Percentiles rank a stretch among this genome's conserved stretches.
Conservation (phyloP, 306 rosid genomes). For the Arachis hypogaea region DNA sequence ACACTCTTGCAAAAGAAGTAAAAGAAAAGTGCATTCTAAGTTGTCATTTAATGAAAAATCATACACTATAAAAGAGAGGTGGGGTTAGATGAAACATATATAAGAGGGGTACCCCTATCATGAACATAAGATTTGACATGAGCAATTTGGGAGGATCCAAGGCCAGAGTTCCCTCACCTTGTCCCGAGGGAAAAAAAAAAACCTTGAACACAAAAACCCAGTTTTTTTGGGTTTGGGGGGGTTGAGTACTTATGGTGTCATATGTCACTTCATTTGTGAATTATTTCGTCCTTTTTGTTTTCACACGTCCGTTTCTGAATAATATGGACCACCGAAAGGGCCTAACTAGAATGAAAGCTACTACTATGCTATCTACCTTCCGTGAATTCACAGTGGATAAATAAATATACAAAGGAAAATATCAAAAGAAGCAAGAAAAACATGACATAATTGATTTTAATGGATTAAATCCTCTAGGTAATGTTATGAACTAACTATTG, state of each 20-base stretch:
- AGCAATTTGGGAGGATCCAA: slow-evolving; percentile 40
- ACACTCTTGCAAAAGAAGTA: slow-evolving; percentile 35
- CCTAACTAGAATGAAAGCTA: slow-evolving; percentile 12
- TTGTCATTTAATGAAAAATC: slow-evolving; percentile 24
- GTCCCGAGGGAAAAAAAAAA: slow-evolving; percentile 16
- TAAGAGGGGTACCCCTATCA: no score
- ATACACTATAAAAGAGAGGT: background rate
- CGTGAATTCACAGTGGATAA: slow-evolving; percentile 41
- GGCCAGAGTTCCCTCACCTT: slow-evolving; percentile 25
- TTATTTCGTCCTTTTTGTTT: slow-evolving; percentile 47
- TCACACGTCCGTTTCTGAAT: slow-evolving; percentile 15
- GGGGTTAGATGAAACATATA: background rate
- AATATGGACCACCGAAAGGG: slow-evolving; percentile 53
- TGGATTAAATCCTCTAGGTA: no score
- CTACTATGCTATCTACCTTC: background rate
- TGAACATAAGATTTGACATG: no score
- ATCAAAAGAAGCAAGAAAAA: background rate
- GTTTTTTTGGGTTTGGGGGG: background rate
- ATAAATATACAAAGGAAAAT: background rate
- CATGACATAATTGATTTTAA: background rate
- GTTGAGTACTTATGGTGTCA: slow-evolving; percentile 34
- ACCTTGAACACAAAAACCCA: slow-evolving; percentile 24
- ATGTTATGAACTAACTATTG: no score
- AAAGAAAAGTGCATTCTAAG: slow-evolving; percentile 22
- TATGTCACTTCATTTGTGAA: slow-evolving; percentile 38